Evolutionary conservation across 495 filamentous ascomycete genomes (phyloP).

Genomic region (Penicillium waksmanii): DNA sequence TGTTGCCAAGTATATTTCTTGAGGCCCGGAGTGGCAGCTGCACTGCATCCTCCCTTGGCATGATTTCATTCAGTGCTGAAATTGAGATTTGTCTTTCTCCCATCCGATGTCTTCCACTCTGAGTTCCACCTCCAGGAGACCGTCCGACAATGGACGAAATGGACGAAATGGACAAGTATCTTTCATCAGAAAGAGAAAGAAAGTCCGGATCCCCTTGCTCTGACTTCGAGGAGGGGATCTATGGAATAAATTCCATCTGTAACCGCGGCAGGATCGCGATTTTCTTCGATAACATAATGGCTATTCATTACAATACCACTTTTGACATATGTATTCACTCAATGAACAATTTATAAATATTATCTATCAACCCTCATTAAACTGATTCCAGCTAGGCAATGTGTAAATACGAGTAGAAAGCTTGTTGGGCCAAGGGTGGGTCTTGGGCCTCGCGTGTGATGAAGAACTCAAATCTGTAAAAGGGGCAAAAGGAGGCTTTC

Average conservation of each 20-base stretch:
- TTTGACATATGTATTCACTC: background rate
- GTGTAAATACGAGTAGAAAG: background rate
- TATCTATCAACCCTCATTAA: too few species aligned
- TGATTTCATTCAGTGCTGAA: too few species aligned
- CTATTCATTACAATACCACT: background rate
- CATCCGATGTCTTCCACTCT: too few species aligned
- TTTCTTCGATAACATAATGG: conserved; percentile 13
- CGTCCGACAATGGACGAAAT: too few species aligned
- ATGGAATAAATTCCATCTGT: background rate
- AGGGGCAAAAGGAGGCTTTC: too few species aligned
- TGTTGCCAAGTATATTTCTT: too few species aligned
- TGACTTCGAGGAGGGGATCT: background rate
- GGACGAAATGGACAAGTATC: background rate
- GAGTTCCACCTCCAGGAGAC: too few species aligned
- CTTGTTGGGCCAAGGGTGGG: background rate
- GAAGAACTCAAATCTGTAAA: background rate
- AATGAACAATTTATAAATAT: background rate
- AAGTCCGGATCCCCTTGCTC: background rate
- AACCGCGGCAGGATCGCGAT: conserved; percentile 30
- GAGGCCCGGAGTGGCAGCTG: too few species aligned
- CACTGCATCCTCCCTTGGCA: too few species aligned
- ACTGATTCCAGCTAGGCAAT: too few species aligned
- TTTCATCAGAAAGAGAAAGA: background rate
- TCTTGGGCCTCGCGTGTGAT: background rate
- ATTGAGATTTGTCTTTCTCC: too few species aligned